phyloP scores from a whole-genome alignment of 495 filamentous ascomycete species.

The Sporormia fimetaria region DNA sequence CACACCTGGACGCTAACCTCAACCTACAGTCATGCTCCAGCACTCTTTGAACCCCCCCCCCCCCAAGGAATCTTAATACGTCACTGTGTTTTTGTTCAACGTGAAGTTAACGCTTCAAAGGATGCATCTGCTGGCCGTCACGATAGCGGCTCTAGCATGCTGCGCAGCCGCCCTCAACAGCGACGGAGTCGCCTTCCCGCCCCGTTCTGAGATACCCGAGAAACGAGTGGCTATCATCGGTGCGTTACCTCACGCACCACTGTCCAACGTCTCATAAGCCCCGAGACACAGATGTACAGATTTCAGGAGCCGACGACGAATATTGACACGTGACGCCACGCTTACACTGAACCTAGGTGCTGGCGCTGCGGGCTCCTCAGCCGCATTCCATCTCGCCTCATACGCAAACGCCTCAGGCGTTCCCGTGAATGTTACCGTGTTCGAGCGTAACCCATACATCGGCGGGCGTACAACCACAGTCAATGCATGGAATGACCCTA shows the following conservation, averaged over 20 bases:
- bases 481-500: constrained; percentile 58
- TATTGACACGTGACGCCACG: neutral
- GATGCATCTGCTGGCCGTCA: too few species aligned
- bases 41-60: too few species aligned
- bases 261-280: neutral
- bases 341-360: constrained; percentile 53
- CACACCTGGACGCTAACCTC: too few species aligned
- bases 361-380: constrained; percentile 76
- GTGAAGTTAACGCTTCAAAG: too few species aligned
- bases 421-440: constrained; percentile 70
- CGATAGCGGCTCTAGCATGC: too few species aligned
- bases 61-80: too few species aligned
- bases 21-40: too few species aligned
- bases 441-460: constrained; percentile 66
- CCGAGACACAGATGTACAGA: neutral
- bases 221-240: constrained; percentile 27
- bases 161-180: too few species aligned
- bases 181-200: too few species aligned
- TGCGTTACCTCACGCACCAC: constrained; percentile 1
- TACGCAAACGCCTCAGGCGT: constrained; percentile 45
- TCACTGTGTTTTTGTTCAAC: too few species aligned
- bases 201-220: constrained; percentile 1
- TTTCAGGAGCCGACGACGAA: neutral
- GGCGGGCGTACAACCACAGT: constrained; percentile 88
- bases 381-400: constrained; percentile 69